Evolutionary conservation across 1,284 basidiomycete species (phyloP), one percentile per base, ranked within the genome.

Genomic region (Leucoagaricus sp.): DNA sequence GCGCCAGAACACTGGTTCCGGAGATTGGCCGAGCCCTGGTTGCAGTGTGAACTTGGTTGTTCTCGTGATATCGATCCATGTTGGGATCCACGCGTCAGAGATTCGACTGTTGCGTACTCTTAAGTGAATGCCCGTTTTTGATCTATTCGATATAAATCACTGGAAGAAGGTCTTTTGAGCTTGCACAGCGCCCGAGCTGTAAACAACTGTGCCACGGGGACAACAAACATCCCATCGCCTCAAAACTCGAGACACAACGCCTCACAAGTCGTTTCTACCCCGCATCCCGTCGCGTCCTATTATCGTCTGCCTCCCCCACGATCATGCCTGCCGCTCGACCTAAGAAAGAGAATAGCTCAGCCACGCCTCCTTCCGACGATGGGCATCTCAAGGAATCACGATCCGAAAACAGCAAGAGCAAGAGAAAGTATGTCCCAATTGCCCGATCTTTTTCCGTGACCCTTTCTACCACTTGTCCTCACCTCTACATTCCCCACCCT

Each of bases 311-410:
- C 61, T 63, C 67, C 59, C 67, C 64, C 67, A 67, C 64, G 62
- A 70, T 61, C 62, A 89, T 89, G 87, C 83, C 87, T 69, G 79
- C 77, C 65, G 77, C 82, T 61, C 83, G 85, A 67, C 73, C 80
- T 65, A 85, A 85, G 80, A 85, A 85, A 78, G 83, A 85, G 71
- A 72, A 68, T 60, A 77, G 74, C 68, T 83, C 84, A 63, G 75
- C 80, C 70, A 80, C 83, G 63, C 81, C 83, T 63, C 80, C 83
- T 69, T 85, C 84, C 65, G 84, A 86, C 77, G 84, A 84, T 66
- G 68, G 67, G 57, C 70, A 69, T 71, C 72, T 70, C 67, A 82
- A 80, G 74, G 81, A 83, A 70, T 68, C 70, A 62, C 65, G 72
- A 69, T 70, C 80, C 79, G 82, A 86, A 79, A 84, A 79, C 73